Conservation (phyloP, 2,329 filamentous ascomycete species). For the Fusarium sp. region DNA sequence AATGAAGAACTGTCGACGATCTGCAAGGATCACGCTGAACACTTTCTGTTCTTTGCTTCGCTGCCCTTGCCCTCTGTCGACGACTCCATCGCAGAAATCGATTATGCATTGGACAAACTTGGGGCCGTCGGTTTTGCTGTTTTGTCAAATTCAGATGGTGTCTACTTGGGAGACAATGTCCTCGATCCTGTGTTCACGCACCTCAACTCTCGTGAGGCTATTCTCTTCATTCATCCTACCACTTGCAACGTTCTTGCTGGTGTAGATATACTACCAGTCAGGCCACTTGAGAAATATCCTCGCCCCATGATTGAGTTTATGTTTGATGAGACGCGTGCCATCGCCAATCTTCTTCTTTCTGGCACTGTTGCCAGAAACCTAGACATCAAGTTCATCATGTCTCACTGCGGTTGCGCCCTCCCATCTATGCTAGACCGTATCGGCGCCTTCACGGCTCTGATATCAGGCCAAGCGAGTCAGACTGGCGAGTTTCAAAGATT, state of each 20-base stretch:
- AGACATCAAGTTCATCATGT: slow-evolving; percentile 2
- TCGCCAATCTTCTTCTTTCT: neutral
- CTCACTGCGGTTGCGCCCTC: neutral
- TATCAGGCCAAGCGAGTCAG: neutral
- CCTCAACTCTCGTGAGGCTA: neutral
- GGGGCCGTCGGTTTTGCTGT: neutral
- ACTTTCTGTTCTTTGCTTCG: slow-evolving; percentile 1
- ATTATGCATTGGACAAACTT: neutral
- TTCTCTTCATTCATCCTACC: slow-evolving; percentile 1
- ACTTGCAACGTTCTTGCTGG: neutral
- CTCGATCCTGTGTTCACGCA: neutral
- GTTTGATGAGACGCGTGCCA: slow-evolving; percentile 3
- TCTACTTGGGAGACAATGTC: neutral
- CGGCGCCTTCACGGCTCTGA: neutral
- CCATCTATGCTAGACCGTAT: slow-evolving; percentile 3
- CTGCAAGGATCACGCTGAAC: neutral
- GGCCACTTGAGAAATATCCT: neutral
- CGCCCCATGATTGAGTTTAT: slow-evolving; percentile 7
- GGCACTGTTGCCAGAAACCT: neutral
- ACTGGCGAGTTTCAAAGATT: neutral
- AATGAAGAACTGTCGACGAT: neutral
- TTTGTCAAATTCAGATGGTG: neutral
- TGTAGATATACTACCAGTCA: neutral
- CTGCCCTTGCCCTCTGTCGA: neutral
- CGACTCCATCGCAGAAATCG: neutral